These are phyloP conservation scores for Ploettnerulaceae sp. DNA, from an alignment of 2,329 filamentous ascomycete genomes.

Conservation along the genomic window DNA sequence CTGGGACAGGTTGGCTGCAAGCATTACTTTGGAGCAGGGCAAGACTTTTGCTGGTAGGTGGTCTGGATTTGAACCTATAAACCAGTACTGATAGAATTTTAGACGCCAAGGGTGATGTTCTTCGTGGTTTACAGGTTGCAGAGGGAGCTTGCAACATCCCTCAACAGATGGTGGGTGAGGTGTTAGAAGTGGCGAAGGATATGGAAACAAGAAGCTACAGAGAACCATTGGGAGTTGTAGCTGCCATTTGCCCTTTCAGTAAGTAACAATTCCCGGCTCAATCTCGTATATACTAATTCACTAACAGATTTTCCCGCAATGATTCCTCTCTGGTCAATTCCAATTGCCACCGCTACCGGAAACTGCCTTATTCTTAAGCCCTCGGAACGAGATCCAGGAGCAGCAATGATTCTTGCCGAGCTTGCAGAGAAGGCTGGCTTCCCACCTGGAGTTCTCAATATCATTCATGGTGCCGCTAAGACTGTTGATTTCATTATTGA, in stretches of 20 bases:
- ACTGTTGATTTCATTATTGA: conserved; percentile 85
- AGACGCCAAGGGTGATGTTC: conserved; percentile 76
- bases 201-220: conserved; percentile 84
- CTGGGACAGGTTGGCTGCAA: conserved; percentile 79
- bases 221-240: conserved; percentile 75
- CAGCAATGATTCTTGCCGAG: conserved; percentile 80
- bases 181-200: conserved; percentile 81
- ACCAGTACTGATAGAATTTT: conserved; percentile 6
- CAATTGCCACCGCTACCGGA: conserved; percentile 76
- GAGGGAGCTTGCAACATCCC: conserved; percentile 78
- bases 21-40: conserved; percentile 82
- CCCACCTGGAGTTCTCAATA: conserved; percentile 75
- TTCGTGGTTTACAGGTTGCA: conserved; percentile 77
- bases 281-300: conserved; percentile 13
- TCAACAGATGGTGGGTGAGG: conserved; percentile 75
- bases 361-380: conserved; percentile 85
- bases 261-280: conserved; percentile 32
- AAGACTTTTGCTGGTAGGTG: conserved; percentile 68
- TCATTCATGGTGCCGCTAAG: conserved; percentile 74
- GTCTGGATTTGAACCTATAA: neutral
- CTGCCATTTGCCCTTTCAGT: conserved; percentile 86
- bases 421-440: conserved; percentile 76
- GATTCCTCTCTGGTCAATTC: conserved; percentile 90
- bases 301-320: conserved; percentile 76
- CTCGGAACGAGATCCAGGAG: conserved; percentile 79